Base-by-base conservation (phyloP, 208 protist species). In the Leishmania amazonensis region DNA sequence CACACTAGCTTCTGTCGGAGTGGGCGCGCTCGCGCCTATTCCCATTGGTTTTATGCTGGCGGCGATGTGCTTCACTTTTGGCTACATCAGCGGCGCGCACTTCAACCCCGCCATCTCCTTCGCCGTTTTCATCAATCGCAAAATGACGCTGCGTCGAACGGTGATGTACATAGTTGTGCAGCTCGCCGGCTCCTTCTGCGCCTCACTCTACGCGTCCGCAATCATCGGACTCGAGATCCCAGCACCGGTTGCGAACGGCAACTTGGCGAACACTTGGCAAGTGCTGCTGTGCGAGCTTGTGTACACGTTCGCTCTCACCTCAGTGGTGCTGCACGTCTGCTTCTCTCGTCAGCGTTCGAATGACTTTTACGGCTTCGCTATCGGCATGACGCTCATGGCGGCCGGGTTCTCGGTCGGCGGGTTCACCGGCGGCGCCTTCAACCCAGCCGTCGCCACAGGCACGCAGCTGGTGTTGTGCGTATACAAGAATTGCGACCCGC, bases 41-140 rank as follows among this genome's bases (percentile, higher is more conserved):
- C 88, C 95, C 4, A 97, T 96, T 78, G 97, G 94, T 19, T 98
- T 98, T 70, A 94, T 94, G 86, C 84, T 96, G 7, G 87, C 91
- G 1, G 94, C 96, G 7, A 93, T 98, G 88, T 94, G 93, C 80
- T 98, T 98, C 84, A 92, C 94, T 42, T 98, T 98, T 80, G 95
- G 93, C 75, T 96, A 98, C 87, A 94, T 98, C 65, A 96, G 91
- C 79, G 96, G 96, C 13, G 97, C 95, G 4, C 95, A 98, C 85
- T 98, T 98, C 83, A 98, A 98, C 80, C 97, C 97, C 0, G 96
- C 95, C 51, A 93, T 98, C 53, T 93, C 95, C 35, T 98, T 98
- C 80, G 93, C 94, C 64, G 91, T 90, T 15, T 94, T 96, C 77
- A 88, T 98, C 62, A 97, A 94, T 62, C 81, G 94, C 42, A 93